These are phyloP conservation scores for Neoscytalidium dimidiatum DNA, from an alignment of 2,329 filamentous ascomycete genomes.

Conservation along the genomic window DNA sequence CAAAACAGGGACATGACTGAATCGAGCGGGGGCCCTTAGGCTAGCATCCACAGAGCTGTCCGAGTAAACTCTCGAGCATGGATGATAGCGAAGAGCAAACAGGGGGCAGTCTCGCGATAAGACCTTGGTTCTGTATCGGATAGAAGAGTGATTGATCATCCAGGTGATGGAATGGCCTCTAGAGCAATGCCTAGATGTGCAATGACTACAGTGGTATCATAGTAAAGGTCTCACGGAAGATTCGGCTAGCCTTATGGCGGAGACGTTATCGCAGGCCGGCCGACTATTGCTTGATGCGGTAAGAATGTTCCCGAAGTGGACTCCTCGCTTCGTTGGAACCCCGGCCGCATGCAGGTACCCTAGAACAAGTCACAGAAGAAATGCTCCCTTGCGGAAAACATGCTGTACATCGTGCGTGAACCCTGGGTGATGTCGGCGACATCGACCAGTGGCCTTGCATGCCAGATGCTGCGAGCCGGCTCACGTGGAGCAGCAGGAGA, in stretches of 20 bases:
- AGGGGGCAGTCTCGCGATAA: too few species aligned
- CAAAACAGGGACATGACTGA: too few species aligned
- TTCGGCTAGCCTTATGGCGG: slow-evolving; percentile 3
- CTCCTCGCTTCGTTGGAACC: slow-evolving; percentile 1
- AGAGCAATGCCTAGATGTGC: background rate
- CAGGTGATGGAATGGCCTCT: background rate
- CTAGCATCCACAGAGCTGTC: too few species aligned
- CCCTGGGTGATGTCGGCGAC: too few species aligned
- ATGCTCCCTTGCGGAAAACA: background rate
- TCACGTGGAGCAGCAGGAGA: background rate
- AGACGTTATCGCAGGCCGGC: background rate
- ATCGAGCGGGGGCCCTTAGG: too few species aligned
- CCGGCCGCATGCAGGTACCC: slow-evolving; percentile 6
- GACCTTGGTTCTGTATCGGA: background rate
- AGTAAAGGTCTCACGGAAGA: background rate
- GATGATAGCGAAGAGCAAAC: too few species aligned
- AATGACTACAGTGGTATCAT: background rate
- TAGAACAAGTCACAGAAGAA: background rate
- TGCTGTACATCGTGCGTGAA: background rate
- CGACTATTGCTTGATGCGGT: background rate
- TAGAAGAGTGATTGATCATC: background rate
- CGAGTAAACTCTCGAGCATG: too few species aligned
- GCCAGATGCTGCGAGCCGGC: background rate
- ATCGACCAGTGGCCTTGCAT: background rate
- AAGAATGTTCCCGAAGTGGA: background rate